Base-by-base conservation (phyloP, 2,329 filamentous ascomycete species). In the Colletotrichum cordylinicola region DNA sequence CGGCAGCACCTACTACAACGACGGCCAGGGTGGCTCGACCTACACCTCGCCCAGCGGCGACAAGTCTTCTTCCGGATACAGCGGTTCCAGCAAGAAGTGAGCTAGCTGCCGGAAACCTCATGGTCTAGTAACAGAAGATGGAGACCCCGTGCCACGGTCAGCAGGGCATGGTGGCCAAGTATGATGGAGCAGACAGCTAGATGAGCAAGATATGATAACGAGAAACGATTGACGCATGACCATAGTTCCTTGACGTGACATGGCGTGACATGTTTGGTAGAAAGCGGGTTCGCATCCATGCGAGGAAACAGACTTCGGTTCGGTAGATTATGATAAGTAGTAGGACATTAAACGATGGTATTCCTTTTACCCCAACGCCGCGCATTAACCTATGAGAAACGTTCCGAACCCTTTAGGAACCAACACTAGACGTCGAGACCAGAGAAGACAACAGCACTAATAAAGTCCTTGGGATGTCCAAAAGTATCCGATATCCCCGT, bases 1-100 rank as follows among this genome's bases (percentile, higher is more conserved):
- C 77, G 92, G 92, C 16, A 93, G 90, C 80, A 93, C 90, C 52
- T 95, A 95, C 85, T 85, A 94, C 87, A 93, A 94, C 83, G 83
- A 88, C 78, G 92, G 92, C 60, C 81, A 82, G 13, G 93, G 93
- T 8, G 80, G 84, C 65, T 89, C 91, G 29, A 91, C 84, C 21
- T 95, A 94, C 84, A 94, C 90, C 21, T 79, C 91, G 12, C 84
- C 93, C 8, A 85, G 86, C 72, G 90, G 88, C 52, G 37, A 79
- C 66, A 79, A 70, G n/a, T 78, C 77, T 62, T 79, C 78, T 3
- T 82, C 81, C 2, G 80, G 80, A 65, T 68, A 67, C 56, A 76
- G 79, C 60, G 61, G 56, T 27, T 77, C 74, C 15, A 60, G 67
- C 31, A 77, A 77, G 74, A 62, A 77, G 56, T 77, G 37, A 62